Evolutionary conservation across 345 rosid species (phyloP).

Genomic region (Gossypium longicalyx): DNA sequence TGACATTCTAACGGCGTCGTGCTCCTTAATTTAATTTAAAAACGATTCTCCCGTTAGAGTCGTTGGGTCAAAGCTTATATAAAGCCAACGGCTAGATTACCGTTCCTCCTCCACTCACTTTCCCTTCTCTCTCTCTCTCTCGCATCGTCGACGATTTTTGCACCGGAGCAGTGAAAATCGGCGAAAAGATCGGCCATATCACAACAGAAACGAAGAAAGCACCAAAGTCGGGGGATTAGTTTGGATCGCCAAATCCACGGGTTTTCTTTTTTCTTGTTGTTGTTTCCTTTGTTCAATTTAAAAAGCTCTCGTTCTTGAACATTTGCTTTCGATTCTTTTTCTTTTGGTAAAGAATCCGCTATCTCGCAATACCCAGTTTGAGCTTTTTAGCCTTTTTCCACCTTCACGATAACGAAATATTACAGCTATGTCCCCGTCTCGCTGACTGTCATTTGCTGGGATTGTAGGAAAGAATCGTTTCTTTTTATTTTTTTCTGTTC

Average conservation of each 20-base stretch:
- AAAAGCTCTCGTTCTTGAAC: conserved; percentile 2
- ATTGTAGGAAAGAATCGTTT: not conserved
- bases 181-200: conserved; percentile 31
- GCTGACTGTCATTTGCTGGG: conserved; percentile 5
- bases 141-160: conserved; percentile 20
- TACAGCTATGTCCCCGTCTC: conserved; percentile 6
- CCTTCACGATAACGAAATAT: not conserved
- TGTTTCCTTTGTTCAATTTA: conserved; percentile 8
- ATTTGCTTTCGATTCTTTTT: conserved; percentile 42
- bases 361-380: not conserved
- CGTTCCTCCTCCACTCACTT: conserved; percentile 15
- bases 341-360: conserved; percentile 24
- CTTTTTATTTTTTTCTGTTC: not conserved
- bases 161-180: conserved; percentile 27
- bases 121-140: not conserved
- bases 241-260: conserved; percentile 10
- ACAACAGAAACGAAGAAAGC: conserved; percentile 10
- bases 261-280: not conserved
- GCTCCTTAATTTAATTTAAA: not conserved
- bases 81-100: conserved; percentile 46
- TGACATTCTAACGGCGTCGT: conserved; percentile 5
- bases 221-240: conserved; percentile 13
- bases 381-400: not conserved
- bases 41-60: conserved; percentile 11
- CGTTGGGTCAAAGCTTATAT: conserved; percentile 32